Base-by-base conservation (phyloP, 2,329 filamentous ascomycete species). In the Pseudogymnoascus sp. region DNA sequence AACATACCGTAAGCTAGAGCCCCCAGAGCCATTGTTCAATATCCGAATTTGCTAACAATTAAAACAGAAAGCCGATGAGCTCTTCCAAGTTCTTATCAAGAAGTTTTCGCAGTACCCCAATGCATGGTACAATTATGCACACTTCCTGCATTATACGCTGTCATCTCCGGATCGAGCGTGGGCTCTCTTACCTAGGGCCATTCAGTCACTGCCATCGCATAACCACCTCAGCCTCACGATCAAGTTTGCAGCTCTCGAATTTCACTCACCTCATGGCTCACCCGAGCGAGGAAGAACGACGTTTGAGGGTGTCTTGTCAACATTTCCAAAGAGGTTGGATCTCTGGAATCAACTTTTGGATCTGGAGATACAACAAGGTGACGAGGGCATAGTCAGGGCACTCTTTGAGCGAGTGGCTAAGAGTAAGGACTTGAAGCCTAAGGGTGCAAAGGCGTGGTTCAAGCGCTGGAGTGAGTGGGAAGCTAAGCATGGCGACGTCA, bases 61-160 rank as follows among this genome's bases (percentile, higher is more conserved):
- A 11, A 9, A 60, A 74, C 75, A 96, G 88, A 88, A 93, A 83
- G 93, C 93, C 63, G 92, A 97, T 72, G 85, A 83, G 21, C 83
- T 97, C 69, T 97, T 97, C 79, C 89, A 95, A 75, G 78, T 82
- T 42, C 90, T 96, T 76, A 80, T 90, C 70, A 96, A 95, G 80
- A 97, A 96, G 78, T 93, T 91, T 65, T 88, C 89, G 67, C 86
- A 88, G 68, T 85, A 88, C 5, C 88, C 90, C 9, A 84, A 87
- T 62, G 86, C 97, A 68, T 99, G 93, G 91, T 82, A 89, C 76
- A 97, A 97, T 79, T 97, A 97, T 76, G 93, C 93, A 23, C 89
- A 89, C 71, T 97, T 97, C 82, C 82, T 99, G 63, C 89, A 96
- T 77, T 87, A 88, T 64, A 89, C 85, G 0, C 78, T 85, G 65